Evolutionary conservation across 228 moss, liverwort and hornwort genomes (phyloP).

Genomic region (Sphagnum fallax): DNA sequence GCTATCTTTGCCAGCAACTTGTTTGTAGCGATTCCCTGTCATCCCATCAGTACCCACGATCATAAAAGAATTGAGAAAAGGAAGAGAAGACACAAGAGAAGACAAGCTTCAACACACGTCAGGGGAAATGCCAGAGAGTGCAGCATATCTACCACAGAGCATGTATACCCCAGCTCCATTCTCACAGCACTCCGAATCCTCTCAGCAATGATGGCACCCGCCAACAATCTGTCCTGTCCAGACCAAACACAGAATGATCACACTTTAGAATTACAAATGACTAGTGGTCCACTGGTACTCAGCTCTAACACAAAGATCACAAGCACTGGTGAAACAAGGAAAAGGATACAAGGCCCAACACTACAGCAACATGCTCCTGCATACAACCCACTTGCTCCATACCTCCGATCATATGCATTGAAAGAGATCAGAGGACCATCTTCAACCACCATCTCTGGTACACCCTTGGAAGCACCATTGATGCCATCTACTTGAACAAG

Average conservation of each 20-base stretch:
- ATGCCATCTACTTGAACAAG: constrained; percentile 48
- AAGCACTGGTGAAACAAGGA: too few relatives aligned
- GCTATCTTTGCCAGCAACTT: constrained; percentile 90
- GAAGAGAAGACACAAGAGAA: not conserved
- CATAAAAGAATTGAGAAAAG: not conserved
- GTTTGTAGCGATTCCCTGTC: constrained; percentile 90
- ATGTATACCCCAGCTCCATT: constrained; percentile 79
- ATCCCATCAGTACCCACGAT: constrained; percentile 2
- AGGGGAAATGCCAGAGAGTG: not conserved
- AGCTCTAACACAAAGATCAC: too few relatives aligned
- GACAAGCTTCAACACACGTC: not conserved
- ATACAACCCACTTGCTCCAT: constrained; percentile 1
- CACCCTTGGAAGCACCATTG: constrained; percentile 13
- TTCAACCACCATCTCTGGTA: constrained; percentile 63
- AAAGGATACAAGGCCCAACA: too few relatives aligned
- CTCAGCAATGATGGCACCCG: constrained; percentile 86
- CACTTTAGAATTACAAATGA: not conserved
- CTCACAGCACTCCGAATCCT: constrained; percentile 70
- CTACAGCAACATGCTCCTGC: too few relatives aligned
- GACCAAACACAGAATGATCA: not conserved
- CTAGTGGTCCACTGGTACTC: too few relatives aligned
- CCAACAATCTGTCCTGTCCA: constrained; percentile 68
- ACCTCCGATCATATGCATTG: constrained; percentile 89
- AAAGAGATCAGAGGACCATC: constrained; percentile 71
- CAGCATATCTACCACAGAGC: constrained; percentile 64